Evolutionary conservation across 352 stramenopile genomes (phyloP).

Genomic region (Salisapilia sapeloensis): DNA sequence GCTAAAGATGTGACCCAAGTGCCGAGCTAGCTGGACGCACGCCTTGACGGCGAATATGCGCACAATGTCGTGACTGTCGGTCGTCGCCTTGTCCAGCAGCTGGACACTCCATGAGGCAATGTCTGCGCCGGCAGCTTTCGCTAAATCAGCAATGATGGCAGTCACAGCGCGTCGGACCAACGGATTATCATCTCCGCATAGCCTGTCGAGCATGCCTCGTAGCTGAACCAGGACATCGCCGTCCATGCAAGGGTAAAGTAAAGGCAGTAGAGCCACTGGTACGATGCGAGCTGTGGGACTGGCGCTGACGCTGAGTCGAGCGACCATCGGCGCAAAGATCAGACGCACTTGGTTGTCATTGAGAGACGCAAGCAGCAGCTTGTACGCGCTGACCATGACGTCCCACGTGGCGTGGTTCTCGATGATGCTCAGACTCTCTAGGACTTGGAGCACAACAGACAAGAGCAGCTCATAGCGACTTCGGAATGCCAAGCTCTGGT

Average conservation of each 20-base stretch:
- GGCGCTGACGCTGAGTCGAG: conserved; percentile 64
- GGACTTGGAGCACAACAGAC: conserved; percentile 57
- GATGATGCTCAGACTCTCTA: conserved; percentile 79
- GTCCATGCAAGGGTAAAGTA: conserved; percentile 52
- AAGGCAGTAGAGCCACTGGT: conserved; percentile 49
- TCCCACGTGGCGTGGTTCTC: conserved; percentile 83
- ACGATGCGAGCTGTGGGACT: conserved; percentile 74
- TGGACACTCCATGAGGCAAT: conserved; percentile 58
- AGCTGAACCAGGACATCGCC: conserved; percentile 68
- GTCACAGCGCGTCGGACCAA: conserved; percentile 68
- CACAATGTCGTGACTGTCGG: conserved; percentile 77
- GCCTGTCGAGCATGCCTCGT: conserved; percentile 74
- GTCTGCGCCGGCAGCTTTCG: conserved; percentile 21
- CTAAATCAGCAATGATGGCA: conserved; percentile 67
- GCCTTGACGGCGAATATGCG: conserved; percentile 76
- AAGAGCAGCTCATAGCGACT: conserved; percentile 50
- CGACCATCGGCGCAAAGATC: conserved; percentile 63
- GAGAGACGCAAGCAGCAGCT: conserved; percentile 47
- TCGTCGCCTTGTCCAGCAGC: conserved; percentile 60
- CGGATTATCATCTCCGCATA: conserved; percentile 77
- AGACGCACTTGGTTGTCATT: conserved; percentile 35
- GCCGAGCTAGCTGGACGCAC: conserved; percentile 53
- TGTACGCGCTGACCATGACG: conserved; percentile 73
- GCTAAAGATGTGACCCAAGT: conserved; percentile 27
- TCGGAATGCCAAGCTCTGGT: too few species aligned